phyloP scores from a whole-genome alignment of 2,329 filamentous ascomycete species.

The Paraphoma sp. region DNA sequence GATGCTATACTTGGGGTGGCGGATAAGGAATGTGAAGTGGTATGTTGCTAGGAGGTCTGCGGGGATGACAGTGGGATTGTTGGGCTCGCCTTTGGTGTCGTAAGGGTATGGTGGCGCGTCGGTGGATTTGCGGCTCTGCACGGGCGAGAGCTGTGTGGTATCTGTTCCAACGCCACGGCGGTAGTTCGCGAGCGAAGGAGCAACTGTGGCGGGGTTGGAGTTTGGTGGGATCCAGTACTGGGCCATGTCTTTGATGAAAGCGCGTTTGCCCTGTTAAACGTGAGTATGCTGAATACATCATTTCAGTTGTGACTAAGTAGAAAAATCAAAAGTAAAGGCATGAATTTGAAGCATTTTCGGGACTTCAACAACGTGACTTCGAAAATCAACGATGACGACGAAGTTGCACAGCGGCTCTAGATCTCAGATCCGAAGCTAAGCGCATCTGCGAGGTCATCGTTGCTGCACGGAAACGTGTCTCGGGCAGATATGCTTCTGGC shows the following conservation, averaged over 20 bases:
- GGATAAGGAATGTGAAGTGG: conserved; percentile 96
- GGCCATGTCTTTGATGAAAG: conserved; percentile 98
- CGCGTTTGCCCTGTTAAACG: conserved; percentile 74
- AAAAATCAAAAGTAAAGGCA: neutral
- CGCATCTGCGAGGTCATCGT: neutral
- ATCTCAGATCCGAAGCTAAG: neutral
- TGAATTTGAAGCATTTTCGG: neutral
- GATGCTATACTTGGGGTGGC: conserved; percentile 88
- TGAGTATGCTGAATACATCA: conserved; percentile 23
- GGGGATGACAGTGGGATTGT: conserved; percentile 87
- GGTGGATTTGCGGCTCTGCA: conserved; percentile 31
- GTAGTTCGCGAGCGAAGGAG: conserved; percentile 72
- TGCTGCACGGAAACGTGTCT: neutral
- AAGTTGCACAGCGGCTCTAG: neutral
- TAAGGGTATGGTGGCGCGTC: conserved; percentile 63
- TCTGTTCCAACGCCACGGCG: conserved; percentile 67
- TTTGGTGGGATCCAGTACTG: conserved; percentile 87
- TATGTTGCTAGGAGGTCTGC: conserved; percentile 75
- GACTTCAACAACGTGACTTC: too few relatives aligned
- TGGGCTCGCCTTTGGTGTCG: conserved; percentile 64
- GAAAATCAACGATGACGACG: too few relatives aligned
- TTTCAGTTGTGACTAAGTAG: neutral
- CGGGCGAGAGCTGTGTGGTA: conserved; percentile 40
- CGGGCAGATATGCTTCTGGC: conserved; percentile 17
- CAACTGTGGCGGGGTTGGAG: conserved; percentile 70